phyloP scores from a whole-genome alignment of 2,329 filamentous ascomycete genomes.

The Bisporella sp. region DNA sequence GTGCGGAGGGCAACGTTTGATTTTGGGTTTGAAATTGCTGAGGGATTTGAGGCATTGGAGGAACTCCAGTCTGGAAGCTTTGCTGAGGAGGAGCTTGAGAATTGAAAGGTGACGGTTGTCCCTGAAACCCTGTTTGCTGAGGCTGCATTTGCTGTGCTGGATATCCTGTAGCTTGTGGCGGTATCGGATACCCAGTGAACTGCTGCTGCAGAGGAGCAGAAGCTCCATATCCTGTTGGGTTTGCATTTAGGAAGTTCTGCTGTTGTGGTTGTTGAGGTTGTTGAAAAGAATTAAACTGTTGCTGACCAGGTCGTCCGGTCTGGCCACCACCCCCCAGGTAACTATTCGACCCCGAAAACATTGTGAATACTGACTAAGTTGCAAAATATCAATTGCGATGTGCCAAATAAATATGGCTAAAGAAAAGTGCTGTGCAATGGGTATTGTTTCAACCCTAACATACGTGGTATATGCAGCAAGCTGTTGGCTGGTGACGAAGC shows the following conservation, averaged over 20 bases:
- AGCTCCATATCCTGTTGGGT: constrained; percentile 27
- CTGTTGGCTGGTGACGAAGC: no score
- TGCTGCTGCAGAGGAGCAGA: constrained; percentile 27
- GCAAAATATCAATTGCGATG: constrained; percentile 3
- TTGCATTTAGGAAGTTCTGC: constrained; percentile 29
- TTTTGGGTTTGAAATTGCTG: constrained; percentile 28
- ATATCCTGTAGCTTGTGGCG: constrained; percentile 39
- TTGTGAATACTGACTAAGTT: constrained; percentile 30
- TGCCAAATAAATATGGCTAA: not conserved
- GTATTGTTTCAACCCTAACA: not conserved
- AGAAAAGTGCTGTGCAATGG: not conserved
- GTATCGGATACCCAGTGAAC: constrained; percentile 46
- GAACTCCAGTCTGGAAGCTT: constrained; percentile 26
- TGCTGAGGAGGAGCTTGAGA: constrained; percentile 40
- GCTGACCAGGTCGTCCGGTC: constrained; percentile 53
- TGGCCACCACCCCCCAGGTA: constrained; percentile 63
- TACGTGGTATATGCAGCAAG: no score
- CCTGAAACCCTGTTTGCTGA: constrained; percentile 54
- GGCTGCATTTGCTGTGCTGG: constrained; percentile 28
- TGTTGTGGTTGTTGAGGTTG: constrained; percentile 17
- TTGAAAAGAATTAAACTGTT: constrained; percentile 16
- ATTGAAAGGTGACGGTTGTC: constrained; percentile 33
- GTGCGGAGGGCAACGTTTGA: constrained; percentile 32
- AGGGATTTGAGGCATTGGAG: constrained; percentile 27
- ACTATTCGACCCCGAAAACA: constrained; percentile 88